Conservation (phyloP, 148 eudicot species). For the Rheum nobile region DNA sequence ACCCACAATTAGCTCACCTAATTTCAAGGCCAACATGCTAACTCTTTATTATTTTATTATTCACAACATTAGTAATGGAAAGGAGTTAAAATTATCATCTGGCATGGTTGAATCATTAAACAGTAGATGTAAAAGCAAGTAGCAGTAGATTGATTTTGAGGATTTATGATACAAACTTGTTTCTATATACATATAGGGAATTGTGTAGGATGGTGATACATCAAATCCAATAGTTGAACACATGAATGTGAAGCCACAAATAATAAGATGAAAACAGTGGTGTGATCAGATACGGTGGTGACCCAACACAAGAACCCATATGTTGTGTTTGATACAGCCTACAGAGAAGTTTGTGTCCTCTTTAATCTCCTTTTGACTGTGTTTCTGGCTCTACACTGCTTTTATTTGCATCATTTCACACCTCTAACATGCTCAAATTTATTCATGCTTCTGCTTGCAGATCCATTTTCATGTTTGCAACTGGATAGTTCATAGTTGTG, state of each 20-base stretch:
- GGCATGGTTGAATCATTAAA: not conserved
- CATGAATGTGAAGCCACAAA: not conserved
- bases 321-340: not conserved
- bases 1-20: conserved; percentile 5
- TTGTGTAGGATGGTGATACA: not conserved
- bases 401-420: not conserved
- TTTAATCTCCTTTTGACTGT: not conserved
- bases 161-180: not conserved
- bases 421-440: not conserved
- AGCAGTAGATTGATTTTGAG: not conserved
- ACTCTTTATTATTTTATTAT: not conserved
- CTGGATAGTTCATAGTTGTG: not conserved
- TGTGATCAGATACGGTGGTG: not conserved
- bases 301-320: not conserved
- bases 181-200: not conserved
- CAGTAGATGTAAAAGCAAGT: not conserved
- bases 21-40: conserved; percentile 4
- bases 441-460: not conserved
- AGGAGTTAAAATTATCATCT: not conserved
- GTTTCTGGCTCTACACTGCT: not conserved
- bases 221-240: not conserved
- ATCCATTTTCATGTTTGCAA: not conserved
- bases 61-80: not conserved
- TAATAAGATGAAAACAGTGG: not conserved
- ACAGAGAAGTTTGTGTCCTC: not conserved